Evolutionary conservation across 495 filamentous ascomycete species (phyloP).

Genomic region (Cladorrhinum samala): DNA sequence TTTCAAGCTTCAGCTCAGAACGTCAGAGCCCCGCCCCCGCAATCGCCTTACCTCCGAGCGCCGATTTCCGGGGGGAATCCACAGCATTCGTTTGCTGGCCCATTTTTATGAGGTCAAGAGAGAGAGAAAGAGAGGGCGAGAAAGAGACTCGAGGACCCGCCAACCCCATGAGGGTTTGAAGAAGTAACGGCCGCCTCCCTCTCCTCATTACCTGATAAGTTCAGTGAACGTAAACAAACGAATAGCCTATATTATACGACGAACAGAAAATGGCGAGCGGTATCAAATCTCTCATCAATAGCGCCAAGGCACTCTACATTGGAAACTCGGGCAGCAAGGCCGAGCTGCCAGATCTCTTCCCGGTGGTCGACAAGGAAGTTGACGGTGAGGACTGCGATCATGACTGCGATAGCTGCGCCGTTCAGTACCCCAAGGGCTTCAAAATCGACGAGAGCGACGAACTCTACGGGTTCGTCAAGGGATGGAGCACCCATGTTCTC

Average conservation of each 20-base stretch:
- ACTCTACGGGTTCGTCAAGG: constrained; percentile 82
- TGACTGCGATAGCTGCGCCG: constrained; percentile 79
- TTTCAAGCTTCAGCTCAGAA: too few relatives aligned
- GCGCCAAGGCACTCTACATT: constrained; percentile 44
- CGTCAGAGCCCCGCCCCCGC: too few relatives aligned
- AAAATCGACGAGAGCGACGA: constrained; percentile 71
- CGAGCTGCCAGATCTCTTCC: constrained; percentile 54
- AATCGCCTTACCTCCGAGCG: too few relatives aligned
- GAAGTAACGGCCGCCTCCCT: neutral
- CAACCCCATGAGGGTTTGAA: neutral
- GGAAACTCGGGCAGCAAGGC: constrained; percentile 65
- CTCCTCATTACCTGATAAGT: neutral
- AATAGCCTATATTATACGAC: neutral
- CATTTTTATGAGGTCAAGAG: too few relatives aligned
- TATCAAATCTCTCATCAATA: constrained; percentile 38
- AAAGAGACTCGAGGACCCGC: neutral
- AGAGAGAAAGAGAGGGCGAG: too few relatives aligned
- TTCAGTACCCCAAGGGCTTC: constrained; percentile 64
- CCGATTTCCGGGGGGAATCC: too few relatives aligned
- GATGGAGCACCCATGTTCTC: constrained; percentile 82
- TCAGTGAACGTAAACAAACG: too few relatives aligned
- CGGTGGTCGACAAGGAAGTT: constrained; percentile 57
- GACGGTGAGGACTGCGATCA: constrained; percentile 87
- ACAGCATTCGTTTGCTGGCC: too few relatives aligned
- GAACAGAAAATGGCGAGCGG: constrained; percentile 10